These are phyloP conservation scores for Apiotrichum porosum DNA, from an alignment of 1,284 basidiomycete genomes.

Conservation along the genomic window DNA sequence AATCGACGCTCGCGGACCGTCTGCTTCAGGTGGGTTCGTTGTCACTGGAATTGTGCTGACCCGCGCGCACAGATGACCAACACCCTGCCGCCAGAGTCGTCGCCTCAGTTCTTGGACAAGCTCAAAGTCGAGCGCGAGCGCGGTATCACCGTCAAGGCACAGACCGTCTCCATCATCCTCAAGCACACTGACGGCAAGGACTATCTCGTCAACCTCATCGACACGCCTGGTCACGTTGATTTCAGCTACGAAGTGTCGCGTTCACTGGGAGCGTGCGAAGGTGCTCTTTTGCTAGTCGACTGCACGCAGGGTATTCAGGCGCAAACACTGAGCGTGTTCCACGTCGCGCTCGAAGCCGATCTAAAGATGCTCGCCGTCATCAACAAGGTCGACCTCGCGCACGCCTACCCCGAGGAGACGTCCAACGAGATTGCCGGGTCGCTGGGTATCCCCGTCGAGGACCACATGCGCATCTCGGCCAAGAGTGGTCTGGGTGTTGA, in stretches of 20 bases:
- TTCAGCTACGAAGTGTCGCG: slow-evolving; percentile 95
- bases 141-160: slow-evolving; percentile 73
- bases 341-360: slow-evolving; percentile 75
- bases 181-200: slow-evolving; percentile 55
- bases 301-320: slow-evolving; percentile 95
- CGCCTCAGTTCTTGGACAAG: slow-evolving; percentile 85
- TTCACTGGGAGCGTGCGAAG: slow-evolving; percentile 88
- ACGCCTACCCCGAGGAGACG: slow-evolving; percentile 74
- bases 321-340: slow-evolving; percentile 92
- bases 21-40: slow-evolving; percentile 61
- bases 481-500: slow-evolving; percentile 81
- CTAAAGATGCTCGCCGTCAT: slow-evolving; percentile 85
- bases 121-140: slow-evolving; percentile 80
- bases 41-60: too few relatives aligned
- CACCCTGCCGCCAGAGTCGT: slow-evolving; percentile 64
- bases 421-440: slow-evolving; percentile 73
- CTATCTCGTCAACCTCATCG: slow-evolving; percentile 89
- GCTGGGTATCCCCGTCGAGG: slow-evolving; percentile 67
- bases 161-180: slow-evolving; percentile 88
- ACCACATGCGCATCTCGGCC: slow-evolving; percentile 77
- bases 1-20: slow-evolving; percentile 84
- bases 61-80: slow-evolving; percentile 87
- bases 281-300: slow-evolving; percentile 84
- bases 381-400: slow-evolving; percentile 92
- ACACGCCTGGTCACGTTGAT: slow-evolving; percentile 96